A percentile compares a stretch with the other conserved stretches of the same genome.
phyloP scores from a whole-genome alignment of 1,139 yeast genomes.

The Yamadazyma triangularis region DNA sequence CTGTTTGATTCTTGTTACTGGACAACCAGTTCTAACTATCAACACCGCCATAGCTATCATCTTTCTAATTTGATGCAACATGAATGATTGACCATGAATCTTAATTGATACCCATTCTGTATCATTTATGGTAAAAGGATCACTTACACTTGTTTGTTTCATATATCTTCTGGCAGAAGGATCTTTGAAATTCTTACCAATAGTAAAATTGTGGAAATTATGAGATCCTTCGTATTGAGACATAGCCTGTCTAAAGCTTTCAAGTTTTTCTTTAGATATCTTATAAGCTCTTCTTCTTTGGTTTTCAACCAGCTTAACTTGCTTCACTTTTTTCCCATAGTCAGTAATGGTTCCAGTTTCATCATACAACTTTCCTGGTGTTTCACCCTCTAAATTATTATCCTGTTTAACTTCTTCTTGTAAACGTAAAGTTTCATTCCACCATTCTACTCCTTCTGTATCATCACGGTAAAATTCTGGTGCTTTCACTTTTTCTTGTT shows the following conservation, averaged over 20 bases:
- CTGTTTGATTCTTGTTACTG: constrained; percentile 65
- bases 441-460: constrained; percentile 66
- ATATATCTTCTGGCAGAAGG: constrained; percentile 81
- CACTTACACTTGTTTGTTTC: constrained; percentile 76
- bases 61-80: constrained; percentile 96
- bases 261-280: constrained; percentile 56
- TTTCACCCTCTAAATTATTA: constrained; percentile 17
- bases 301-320: constrained; percentile 64
- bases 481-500: constrained; percentile 44
- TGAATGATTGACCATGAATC: constrained; percentile 96
- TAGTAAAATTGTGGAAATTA: constrained; percentile 92
- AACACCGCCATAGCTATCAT: constrained; percentile 96
- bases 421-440: constrained; percentile 53
- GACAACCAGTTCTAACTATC: constrained; percentile 81
- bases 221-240: constrained; percentile 78
- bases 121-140: constrained; percentile 87
- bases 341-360: constrained; percentile 36
- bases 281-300: constrained; percentile 66
- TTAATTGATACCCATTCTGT: constrained; percentile 97
- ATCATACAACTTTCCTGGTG: constrained; percentile 20
- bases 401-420: constrained; percentile 25
- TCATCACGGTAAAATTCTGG: constrained; percentile 62
- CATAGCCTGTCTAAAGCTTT: constrained; percentile 65
- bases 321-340: constrained; percentile 44
- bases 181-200: constrained; percentile 84